These are phyloP conservation scores for Rhizopogon rudus DNA, from an alignment of 768 basidiomycete genomes.

Conservation along the genomic window DNA sequence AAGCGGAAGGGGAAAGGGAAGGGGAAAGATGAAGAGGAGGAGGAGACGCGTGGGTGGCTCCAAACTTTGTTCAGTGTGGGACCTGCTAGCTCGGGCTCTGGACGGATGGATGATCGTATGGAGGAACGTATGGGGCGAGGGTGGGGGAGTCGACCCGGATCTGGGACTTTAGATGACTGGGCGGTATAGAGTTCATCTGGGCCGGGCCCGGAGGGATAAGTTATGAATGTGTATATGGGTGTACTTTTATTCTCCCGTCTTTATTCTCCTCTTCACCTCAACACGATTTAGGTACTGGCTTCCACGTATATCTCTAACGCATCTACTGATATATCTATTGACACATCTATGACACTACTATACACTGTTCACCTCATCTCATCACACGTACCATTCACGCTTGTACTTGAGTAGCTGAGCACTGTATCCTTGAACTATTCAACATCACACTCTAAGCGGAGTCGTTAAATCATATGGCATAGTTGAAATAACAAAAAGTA, in stretches of 20 bases:
- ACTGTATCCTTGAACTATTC: not conserved
- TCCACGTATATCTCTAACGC: not conserved
- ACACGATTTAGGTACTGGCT: not conserved
- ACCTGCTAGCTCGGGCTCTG: constrained; percentile 13
- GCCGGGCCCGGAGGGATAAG: constrained; percentile 2
- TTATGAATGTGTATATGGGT: constrained; percentile 7
- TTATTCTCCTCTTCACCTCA: not conserved
- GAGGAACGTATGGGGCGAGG: constrained; percentile 49
- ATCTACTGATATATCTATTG: not conserved
- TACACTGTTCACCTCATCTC: not conserved
- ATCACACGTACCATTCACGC: not conserved
- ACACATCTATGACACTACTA: not conserved
- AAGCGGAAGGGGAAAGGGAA: constrained; percentile 32
- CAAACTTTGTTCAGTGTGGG: constrained; percentile 14
- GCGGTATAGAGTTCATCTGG: constrained; percentile 29
- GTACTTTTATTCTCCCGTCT: constrained; percentile 1
- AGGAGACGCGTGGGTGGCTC: constrained; percentile 19
- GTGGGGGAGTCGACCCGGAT: constrained; percentile 40
- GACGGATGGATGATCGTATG: constrained; percentile 39
- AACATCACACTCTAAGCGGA: not conserved
- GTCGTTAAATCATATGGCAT: constrained; percentile 6
- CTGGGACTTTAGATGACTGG: constrained; percentile 52
- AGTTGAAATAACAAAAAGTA: constrained; percentile 9
- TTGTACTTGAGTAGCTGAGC: not conserved
- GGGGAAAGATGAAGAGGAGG: constrained; percentile 23